These are phyloP conservation scores for Venturia asperata DNA, from an alignment of 2,329 filamentous ascomycete species.

Conservation along the genomic window DNA sequence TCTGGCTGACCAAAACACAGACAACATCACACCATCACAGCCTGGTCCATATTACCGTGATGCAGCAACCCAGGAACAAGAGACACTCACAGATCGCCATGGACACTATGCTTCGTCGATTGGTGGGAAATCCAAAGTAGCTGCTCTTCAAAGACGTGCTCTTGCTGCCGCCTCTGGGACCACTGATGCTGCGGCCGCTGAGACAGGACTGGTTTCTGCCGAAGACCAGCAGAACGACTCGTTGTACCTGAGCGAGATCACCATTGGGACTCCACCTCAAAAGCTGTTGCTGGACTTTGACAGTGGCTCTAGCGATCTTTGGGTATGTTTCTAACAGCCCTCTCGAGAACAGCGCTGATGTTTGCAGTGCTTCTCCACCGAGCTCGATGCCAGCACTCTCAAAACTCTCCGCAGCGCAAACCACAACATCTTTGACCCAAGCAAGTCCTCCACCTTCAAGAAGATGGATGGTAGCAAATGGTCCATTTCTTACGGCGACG, in stretches of 20 bases:
- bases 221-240: constrained; percentile 62
- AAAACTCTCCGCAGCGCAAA: neutral
- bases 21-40: constrained; percentile 53
- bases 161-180: neutral
- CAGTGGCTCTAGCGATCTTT: constrained; percentile 52
- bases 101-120: neutral
- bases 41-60: constrained; percentile 54
- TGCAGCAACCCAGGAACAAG: constrained; percentile 28
- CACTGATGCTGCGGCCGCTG: neutral
- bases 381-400: neutral
- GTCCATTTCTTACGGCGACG: constrained; percentile 63
- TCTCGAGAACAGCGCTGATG: neutral
- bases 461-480: constrained; percentile 43
- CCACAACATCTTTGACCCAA: constrained; percentile 54
- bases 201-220: constrained; percentile 46
- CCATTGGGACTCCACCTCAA: constrained; percentile 59
- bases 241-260: constrained; percentile 56
- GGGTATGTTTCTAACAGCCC: constrained; percentile 39
- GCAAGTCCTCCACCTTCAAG: constrained; percentile 55
- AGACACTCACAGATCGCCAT: neutral
- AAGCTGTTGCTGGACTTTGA: constrained; percentile 57
- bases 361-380: neutral
- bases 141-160: neutral
- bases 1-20: neutral
- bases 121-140: neutral